Conservation (phyloP, 441 rosid species). For the Mallotus repandus region DNA sequence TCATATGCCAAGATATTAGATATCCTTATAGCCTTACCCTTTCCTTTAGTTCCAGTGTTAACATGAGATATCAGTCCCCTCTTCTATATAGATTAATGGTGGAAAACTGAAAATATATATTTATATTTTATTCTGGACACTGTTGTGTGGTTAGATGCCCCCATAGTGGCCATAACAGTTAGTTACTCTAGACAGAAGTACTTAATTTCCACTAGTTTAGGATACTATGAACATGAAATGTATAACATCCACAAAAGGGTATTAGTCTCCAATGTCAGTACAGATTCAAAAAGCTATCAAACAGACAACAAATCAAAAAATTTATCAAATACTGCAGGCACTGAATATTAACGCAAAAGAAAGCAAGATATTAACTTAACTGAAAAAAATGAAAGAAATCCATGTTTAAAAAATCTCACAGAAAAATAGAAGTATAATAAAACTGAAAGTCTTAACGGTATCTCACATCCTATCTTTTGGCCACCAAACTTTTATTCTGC, state of each 20-base stretch:
- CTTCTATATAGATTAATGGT: neutral
- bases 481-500: conserved; percentile 83
- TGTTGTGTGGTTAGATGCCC: too few species aligned
- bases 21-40: neutral
- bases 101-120: neutral
- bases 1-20: neutral
- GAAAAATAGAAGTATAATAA: neutral
- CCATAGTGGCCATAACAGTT: too few species aligned
- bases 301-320: neutral
- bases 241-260: neutral
- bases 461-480: conserved; percentile 68
- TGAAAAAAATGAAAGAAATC: conserved; percentile 3
- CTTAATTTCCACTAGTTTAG: neutral
- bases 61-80: neutral
- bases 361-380: conserved; percentile 7
- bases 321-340: conserved; percentile 10
- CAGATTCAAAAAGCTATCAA: conserved; percentile 3
- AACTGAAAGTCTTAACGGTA: conserved; percentile 21
- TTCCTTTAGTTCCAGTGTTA: neutral
- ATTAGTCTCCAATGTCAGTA: neutral
- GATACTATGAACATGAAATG: neutral
- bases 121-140: too few species aligned
- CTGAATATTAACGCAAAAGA: neutral
- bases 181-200: neutral
- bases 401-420: conserved; percentile 8